phyloP scores from a whole-genome alignment of 257 asterid species.

The Solanum chilense region DNA sequence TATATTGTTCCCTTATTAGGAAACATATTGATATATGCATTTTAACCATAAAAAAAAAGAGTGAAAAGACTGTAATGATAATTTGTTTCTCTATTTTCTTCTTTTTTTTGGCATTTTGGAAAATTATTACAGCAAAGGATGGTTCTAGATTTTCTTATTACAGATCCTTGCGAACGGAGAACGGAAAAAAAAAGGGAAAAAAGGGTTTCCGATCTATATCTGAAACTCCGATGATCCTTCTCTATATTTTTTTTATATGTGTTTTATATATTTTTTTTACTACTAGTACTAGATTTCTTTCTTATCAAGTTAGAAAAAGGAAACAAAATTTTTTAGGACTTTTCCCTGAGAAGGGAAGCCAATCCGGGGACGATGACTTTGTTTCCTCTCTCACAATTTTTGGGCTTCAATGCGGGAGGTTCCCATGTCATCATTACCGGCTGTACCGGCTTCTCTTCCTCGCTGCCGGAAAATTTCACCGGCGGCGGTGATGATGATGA shows the following conservation, averaged over 20 bases:
- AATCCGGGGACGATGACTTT: conserved; percentile 66
- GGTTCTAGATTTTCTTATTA: conserved; percentile 8
- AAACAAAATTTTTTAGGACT: conserved; percentile 33
- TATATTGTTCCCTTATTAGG: conserved; percentile 12
- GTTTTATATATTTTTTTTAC: conserved; percentile 17
- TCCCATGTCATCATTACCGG: conserved; percentile 46
- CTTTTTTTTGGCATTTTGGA: neutral
- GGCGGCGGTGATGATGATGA: conserved; percentile 18
- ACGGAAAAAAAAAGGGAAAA: neutral
- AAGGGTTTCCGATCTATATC: conserved; percentile 6
- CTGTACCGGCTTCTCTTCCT: conserved; percentile 17
- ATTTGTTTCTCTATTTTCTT: neutral
- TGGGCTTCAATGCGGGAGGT: conserved; percentile 65
- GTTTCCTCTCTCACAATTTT: conserved; percentile 48
- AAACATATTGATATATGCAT: conserved; percentile 26
- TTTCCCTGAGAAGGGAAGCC: conserved; percentile 80
- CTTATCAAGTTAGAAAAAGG: conserved; percentile 10
- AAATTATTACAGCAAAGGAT: conserved; percentile 18
- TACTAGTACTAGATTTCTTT: neutral
- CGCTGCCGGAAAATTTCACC: conserved; percentile 6
- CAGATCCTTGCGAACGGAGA: conserved; percentile 9
- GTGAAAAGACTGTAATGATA: neutral
- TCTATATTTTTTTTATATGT: conserved; percentile 1
- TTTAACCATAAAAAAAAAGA: neutral
- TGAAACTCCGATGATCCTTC: conserved; percentile 7